Evolutionary conservation across 768 basidiomycete species (phyloP), one percentile per base, ranked within the genome.

Genomic region (Dictyophora rubrovolvata): DNA sequence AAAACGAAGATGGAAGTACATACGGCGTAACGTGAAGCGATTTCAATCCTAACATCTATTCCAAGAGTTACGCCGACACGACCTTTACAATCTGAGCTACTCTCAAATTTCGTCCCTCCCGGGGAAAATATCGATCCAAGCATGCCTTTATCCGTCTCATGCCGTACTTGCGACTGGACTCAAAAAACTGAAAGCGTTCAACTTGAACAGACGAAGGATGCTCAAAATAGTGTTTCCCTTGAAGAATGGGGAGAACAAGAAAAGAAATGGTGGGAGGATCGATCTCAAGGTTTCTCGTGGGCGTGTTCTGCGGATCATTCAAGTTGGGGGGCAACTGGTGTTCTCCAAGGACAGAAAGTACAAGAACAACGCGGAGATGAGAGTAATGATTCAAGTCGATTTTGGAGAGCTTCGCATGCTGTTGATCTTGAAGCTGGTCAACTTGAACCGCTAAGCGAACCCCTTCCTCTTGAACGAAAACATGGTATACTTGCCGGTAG

Each of bases 231-330:
- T 28, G 17, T 22, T 14, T 23, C 20, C 4, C 12, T 51, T 51
- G 50, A 20, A 20, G 50, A 51, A 20, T 18, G 18, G 20, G 28
- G 28, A 22, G 28, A 51, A 10, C 21, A 48, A 33, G 56, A 57
- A 28, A 28, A 49, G 17, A 28, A n/a, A n/a, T 42, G n/a, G 47
- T 57, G 56, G 56, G 47, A 57, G 47, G 49, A 50, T 9, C 47
- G 21, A 9, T 47, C 56, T 17, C 42, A 33, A 1, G 28, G 36
- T 1, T 9, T 57, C 10, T 20, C 48, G 18, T 10, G 23, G 34
- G 47, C 21, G 16, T 42, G 48, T 33, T 23, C 23, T 23, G 14
- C 23, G 3, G 5, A 16, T 36, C 17, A 20, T 17, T 35, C 10
- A n/a, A n/a, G n/a, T n/a, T n/a, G n/a, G n/a, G n/a, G n/a, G n/a